These are phyloP conservation scores for Ceratocystis eucalypticola DNA, from an alignment of 2,329 filamentous ascomycete genomes.

Conservation along the genomic window DNA sequence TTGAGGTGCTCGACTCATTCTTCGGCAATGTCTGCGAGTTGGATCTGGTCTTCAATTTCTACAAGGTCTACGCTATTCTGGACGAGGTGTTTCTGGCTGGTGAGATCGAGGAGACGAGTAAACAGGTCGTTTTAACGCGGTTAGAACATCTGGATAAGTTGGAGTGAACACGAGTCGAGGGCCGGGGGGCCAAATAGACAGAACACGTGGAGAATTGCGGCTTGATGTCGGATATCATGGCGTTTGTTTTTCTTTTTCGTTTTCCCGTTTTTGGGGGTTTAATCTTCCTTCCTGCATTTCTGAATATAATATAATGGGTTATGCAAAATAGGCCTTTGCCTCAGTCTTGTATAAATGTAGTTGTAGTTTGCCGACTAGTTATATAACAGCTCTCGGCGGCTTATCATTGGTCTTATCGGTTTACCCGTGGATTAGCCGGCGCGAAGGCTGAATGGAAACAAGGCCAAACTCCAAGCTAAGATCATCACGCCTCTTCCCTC, in stretches of 20 bases:
- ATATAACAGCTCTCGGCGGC: background rate
- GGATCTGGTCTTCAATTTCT: slow-evolving; percentile 73
- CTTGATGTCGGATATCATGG: slow-evolving; percentile 4
- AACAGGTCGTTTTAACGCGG: slow-evolving; percentile 88
- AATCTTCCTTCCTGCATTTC: background rate
- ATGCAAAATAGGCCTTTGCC: background rate
- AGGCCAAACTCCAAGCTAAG: background rate
- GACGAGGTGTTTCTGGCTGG: slow-evolving; percentile 96
- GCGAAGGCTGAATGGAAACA: slow-evolving; percentile 2
- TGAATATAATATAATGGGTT: background rate
- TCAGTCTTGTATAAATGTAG: background rate
- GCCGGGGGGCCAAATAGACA: background rate
- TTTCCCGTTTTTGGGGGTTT: background rate
- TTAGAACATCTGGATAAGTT: slow-evolving; percentile 93
- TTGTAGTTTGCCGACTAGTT: background rate
- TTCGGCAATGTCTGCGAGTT: slow-evolving; percentile 98
- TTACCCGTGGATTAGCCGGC: slow-evolving; percentile 13
- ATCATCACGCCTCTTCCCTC: background rate
- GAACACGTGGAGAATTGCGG: background rate
- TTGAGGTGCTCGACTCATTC: slow-evolving; percentile 95
- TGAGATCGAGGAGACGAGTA: slow-evolving; percentile 97
- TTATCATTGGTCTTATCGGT: slow-evolving; percentile 2
- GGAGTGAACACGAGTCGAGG: slow-evolving; percentile 41
- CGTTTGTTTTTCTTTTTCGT: slow-evolving; percentile 6
- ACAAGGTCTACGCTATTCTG: slow-evolving; percentile 91